Conservation (phyloP, 2,329 filamentous ascomycete species). For the Metarhizium album region DNA sequence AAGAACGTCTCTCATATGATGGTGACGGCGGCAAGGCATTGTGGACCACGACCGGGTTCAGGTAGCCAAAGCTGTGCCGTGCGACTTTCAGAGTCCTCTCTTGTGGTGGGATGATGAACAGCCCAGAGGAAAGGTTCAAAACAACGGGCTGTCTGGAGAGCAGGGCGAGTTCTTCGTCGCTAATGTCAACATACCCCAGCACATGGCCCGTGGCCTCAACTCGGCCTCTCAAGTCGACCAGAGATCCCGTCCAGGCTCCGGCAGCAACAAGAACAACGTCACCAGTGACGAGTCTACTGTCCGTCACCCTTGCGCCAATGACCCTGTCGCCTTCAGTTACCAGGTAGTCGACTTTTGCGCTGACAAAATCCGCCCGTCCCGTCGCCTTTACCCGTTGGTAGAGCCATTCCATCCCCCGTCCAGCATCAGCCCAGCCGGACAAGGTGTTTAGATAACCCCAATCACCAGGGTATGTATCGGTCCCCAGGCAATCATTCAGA, state of each 20-base stretch:
- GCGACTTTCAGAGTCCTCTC: slow-evolving; percentile 56
- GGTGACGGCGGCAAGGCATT: slow-evolving; percentile 22
- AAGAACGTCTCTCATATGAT: slow-evolving; percentile 15
- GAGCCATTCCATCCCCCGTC: slow-evolving; percentile 56
- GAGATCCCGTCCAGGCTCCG: slow-evolving; percentile 73
- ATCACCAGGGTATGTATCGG: slow-evolving; percentile 42
- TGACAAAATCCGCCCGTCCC: slow-evolving; percentile 44
- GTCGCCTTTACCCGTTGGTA: slow-evolving; percentile 42
- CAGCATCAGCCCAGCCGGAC: slow-evolving; percentile 75
- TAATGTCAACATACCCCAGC: slow-evolving; percentile 67
- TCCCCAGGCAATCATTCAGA: slow-evolving; percentile 34
- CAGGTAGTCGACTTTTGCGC: slow-evolving; percentile 35
- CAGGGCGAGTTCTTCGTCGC: slow-evolving; percentile 54
- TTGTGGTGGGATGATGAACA: slow-evolving; percentile 64
- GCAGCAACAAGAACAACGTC: slow-evolving; percentile 72
- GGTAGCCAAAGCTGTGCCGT: slow-evolving; percentile 58
- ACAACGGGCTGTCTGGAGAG: slow-evolving; percentile 60
- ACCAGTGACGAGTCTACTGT: slow-evolving; percentile 34
- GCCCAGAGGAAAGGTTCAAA: slow-evolving; percentile 58
- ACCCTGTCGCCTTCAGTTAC: slow-evolving; percentile 28
- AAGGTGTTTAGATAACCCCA: slow-evolving; percentile 65
- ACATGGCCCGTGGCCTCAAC: slow-evolving; percentile 74
- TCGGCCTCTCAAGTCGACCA: slow-evolving; percentile 68
- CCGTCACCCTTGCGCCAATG: slow-evolving; percentile 40
- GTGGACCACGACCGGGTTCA: slow-evolving; percentile 35